A percentile compares a stretch with the other conserved stretches of the same genome.
These are phyloP conservation scores for Prunus mume DNA, from an alignment of 306 rosid genomes.

Conservation along the genomic window DNA sequence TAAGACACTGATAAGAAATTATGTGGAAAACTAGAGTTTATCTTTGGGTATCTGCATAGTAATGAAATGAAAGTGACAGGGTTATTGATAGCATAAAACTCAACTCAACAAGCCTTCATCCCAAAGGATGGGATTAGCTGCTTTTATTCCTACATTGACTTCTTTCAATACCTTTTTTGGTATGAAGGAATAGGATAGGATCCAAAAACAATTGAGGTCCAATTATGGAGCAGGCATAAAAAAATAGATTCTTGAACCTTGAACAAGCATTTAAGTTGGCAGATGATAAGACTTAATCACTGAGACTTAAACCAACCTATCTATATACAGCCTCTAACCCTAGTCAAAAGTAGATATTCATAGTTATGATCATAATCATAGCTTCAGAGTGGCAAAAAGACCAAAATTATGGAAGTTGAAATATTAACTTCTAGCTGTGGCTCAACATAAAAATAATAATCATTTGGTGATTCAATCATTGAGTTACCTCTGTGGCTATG, in stretches of 20 bases:
- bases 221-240: not conserved
- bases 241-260: not conserved
- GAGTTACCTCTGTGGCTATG: conserved; percentile 78
- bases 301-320: not conserved
- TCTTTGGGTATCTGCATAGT: not conserved
- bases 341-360: not conserved
- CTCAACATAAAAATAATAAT: conserved; percentile 8
- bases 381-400: not conserved
- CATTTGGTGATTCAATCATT: not conserved
- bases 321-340: not conserved
- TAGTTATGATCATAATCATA: not conserved
- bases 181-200: not conserved
- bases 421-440: not conserved
- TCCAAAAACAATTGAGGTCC: not conserved
- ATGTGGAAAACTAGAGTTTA: not conserved
- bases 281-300: not conserved
- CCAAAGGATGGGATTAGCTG: not conserved
- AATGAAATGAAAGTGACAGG: not conserved
- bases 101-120: not conserved
- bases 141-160: not conserved
- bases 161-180: not conserved
- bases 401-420: not conserved
- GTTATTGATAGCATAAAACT: too few species aligned
- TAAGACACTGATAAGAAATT: not conserved
- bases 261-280: not conserved